phyloP scores from a whole-genome alignment of 1,139 yeast species.

The Hansenula sp. region DNA sequence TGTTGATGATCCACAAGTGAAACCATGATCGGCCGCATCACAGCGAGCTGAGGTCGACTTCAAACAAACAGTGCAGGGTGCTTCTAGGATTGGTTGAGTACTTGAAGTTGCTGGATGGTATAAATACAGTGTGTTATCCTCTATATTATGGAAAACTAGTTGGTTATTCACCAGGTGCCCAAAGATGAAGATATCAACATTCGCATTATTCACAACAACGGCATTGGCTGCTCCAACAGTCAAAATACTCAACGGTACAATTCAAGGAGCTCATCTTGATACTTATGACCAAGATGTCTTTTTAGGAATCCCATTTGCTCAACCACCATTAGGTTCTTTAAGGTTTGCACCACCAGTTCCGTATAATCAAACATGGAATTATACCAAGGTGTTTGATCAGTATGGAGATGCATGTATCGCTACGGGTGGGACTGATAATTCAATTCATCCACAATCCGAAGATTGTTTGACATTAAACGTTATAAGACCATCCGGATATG shows the following conservation, averaged over 20 bases:
- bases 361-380: slow-evolving; percentile 6
- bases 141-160: too few relatives aligned
- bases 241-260: not conserved
- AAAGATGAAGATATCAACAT: not conserved
- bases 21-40: too few relatives aligned
- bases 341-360: slow-evolving; percentile 14
- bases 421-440: not conserved
- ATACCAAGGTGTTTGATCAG: slow-evolving; percentile 1
- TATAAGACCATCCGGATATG: slow-evolving; percentile 61
- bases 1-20: too few relatives aligned
- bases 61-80: too few relatives aligned
- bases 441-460: not conserved
- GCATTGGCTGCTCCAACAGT: not conserved
- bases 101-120: too few relatives aligned
- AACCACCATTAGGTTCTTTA: slow-evolving; percentile 15
- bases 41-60: too few relatives aligned
- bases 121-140: too few relatives aligned
- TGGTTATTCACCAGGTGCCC: too few relatives aligned
- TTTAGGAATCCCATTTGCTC: slow-evolving; percentile 19
- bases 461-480: slow-evolving; percentile 53
- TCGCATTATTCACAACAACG: not conserved
- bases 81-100: too few relatives aligned
- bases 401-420: slow-evolving; percentile 7
- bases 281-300: slow-evolving; percentile 9
- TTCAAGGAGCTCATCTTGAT: not conserved